Evolutionary conservation across 306 rosid genomes (phyloP).

Genomic region (Begonia peltatifolia): DNA sequence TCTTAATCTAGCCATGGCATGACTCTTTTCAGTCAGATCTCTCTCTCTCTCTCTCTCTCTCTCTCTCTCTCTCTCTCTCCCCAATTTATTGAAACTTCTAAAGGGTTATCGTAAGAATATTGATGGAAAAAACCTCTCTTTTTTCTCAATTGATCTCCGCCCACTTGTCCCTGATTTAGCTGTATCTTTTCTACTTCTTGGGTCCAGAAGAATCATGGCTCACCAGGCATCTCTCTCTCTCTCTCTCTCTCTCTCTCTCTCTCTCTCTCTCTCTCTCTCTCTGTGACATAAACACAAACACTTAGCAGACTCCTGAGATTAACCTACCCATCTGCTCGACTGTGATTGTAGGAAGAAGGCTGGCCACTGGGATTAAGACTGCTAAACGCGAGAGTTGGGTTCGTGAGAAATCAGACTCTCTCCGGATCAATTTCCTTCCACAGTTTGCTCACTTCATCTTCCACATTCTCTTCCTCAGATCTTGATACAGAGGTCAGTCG

Average conservation of each 20-base stretch:
- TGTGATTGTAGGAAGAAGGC: slow-evolving; percentile 46
- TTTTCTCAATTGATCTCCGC: background rate
- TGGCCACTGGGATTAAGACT: slow-evolving; percentile 81
- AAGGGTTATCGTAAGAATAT: too few relatives aligned
- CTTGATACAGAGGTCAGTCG: slow-evolving; percentile 43
- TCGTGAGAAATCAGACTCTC: slow-evolving; percentile 22
- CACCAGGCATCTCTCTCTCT: background rate
- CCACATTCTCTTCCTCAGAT: slow-evolving; percentile 42
- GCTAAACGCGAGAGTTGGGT: slow-evolving; percentile 47
- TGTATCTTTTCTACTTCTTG: too few relatives aligned
- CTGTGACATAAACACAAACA: background rate
- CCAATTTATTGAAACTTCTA: too few relatives aligned
- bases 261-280: slow-evolving; percentile 1
- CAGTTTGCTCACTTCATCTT: slow-evolving; percentile 42
- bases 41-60: too few relatives aligned
- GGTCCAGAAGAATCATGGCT: background rate
- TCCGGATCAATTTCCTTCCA: slow-evolving; percentile 47
- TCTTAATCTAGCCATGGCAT: too few relatives aligned
- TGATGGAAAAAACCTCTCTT: background rate
- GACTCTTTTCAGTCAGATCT: too few relatives aligned
- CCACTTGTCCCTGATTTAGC: background rate
- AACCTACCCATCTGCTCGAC: background rate
- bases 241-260: slow-evolving; percentile 1
- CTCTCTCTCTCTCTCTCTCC: too few relatives aligned
- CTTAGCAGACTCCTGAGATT: background rate